Evolutionary conservation across 805 yeast genomes (phyloP).

Genomic region (Wickerhamomyces alni): DNA sequence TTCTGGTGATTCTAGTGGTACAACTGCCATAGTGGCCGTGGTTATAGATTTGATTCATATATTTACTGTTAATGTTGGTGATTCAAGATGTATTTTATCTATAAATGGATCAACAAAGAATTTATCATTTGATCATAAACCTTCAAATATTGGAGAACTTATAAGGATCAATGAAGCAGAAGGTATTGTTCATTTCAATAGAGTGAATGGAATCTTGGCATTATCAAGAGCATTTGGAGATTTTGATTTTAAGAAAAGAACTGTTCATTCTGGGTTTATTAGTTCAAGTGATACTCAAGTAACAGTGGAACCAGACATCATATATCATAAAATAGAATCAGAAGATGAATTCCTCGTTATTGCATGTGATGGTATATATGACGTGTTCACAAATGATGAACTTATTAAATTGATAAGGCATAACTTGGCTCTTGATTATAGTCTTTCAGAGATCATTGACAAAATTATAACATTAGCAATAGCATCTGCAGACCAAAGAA

Average conservation of each 20-base stretch:
- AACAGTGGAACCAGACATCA: slow-evolving; percentile 72
- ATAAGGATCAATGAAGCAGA: slow-evolving; percentile 90
- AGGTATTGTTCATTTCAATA: slow-evolving; percentile 85
- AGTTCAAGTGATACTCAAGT: slow-evolving; percentile 54
- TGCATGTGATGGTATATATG: slow-evolving; percentile 88
- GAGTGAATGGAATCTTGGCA: slow-evolving; percentile 95
- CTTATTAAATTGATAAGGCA: slow-evolving; percentile 49
- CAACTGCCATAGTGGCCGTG: slow-evolving; percentile 44
- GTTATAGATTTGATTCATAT: slow-evolving; percentile 39
- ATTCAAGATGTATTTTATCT: slow-evolving; percentile 58
- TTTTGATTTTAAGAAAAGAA: slow-evolving; percentile 43
- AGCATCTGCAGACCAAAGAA: slow-evolving; percentile 62
- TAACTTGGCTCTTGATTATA: slow-evolving; percentile 50
- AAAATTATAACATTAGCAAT: slow-evolving; percentile 59
- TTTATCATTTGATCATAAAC: slow-evolving; percentile 81
- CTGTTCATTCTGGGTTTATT: slow-evolving; percentile 1
- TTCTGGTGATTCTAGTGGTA: slow-evolving; percentile 38
- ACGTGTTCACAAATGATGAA: slow-evolving; percentile 53
- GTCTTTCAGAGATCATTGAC: slow-evolving; percentile 52
- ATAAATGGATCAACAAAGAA: slow-evolving; percentile 49
- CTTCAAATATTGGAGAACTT: slow-evolving; percentile 90
- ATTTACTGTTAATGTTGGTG: slow-evolving; percentile 69
- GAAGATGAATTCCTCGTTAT: slow-evolving; percentile 63
- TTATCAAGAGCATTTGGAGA: slow-evolving; percentile 88
- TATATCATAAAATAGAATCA: slow-evolving; percentile 42